Conservation (phyloP, 164 flowering plant genomes). For the Vitis cinerea region DNA sequence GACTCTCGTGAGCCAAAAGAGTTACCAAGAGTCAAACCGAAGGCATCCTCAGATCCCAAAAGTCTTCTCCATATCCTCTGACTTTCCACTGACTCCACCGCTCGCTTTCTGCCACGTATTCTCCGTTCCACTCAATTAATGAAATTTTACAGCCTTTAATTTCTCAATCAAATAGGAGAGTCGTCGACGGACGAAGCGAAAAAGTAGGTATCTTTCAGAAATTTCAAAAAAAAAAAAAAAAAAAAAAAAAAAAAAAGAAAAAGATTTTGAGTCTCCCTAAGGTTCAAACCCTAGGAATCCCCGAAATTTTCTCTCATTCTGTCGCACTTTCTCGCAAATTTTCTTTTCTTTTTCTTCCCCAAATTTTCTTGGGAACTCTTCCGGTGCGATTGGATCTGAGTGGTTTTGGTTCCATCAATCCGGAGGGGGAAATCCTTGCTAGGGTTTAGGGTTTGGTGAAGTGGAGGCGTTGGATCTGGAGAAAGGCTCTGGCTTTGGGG, state of each 20-base stretch:
- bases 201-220: too few species aligned
- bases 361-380: conserved; percentile 1
- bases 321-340: conserved; percentile 6
- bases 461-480: conserved; percentile 2
- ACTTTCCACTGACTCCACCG: neutral
- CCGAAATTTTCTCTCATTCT: neutral
- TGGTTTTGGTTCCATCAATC: conserved; percentile 13
- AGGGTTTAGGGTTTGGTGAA: conserved; percentile 5
- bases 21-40: too few species aligned
- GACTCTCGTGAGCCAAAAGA: too few species aligned
- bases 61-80: neutral
- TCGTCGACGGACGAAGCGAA: too few species aligned
- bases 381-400: conserved; percentile 31
- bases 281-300: neutral
- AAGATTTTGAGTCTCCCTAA: too few species aligned
- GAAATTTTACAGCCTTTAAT: too few species aligned
- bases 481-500: neutral
- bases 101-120: too few species aligned
- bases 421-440: conserved; percentile 11
- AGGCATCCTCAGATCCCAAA: neutral
- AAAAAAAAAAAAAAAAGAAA: too few species aligned
- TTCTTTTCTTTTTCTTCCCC: neutral
- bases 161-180: too few species aligned
- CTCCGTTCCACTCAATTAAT: too few species aligned
- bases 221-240: too few species aligned